Percentiles rank a stretch among this genome's conserved stretches.
These are phyloP conservation scores for Penicillium pulvis DNA, from an alignment of 495 filamentous ascomycete genomes.

Conservation along the genomic window DNA sequence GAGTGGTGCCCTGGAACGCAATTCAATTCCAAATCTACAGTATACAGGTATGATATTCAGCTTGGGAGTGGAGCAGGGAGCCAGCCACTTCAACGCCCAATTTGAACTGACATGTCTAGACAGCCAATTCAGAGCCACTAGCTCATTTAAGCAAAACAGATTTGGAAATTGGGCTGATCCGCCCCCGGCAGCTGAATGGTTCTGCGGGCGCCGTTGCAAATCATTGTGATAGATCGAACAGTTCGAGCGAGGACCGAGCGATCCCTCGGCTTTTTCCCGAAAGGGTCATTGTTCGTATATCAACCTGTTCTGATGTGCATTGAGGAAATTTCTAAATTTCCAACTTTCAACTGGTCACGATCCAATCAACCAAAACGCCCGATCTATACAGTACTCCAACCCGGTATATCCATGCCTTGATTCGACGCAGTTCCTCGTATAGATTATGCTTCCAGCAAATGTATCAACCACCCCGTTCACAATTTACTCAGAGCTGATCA, in stretches of 20 bases:
- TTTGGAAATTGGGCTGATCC: constrained; percentile 13
- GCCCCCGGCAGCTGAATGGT: constrained; percentile 6
- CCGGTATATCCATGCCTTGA: neutral
- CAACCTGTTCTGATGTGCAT: neutral
- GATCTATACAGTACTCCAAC: constrained; percentile 10
- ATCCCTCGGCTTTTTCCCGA: neutral
- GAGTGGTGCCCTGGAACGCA: neutral
- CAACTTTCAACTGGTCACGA: neutral
- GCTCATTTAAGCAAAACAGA: constrained; percentile 10
- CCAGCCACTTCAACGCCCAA: neutral
- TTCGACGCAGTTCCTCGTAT: constrained; percentile 2
- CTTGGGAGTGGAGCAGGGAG: neutral
- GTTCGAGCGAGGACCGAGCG: neutral
- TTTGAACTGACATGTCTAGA: neutral
- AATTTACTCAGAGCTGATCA: constrained; percentile 51
- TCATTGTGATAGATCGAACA: constrained; percentile 30
- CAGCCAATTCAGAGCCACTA: neutral
- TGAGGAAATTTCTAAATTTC: neutral
- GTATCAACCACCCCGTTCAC: neutral
- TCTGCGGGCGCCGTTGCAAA: constrained; percentile 25
- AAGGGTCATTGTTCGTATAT: neutral
- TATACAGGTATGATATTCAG: neutral
- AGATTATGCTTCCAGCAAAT: neutral
- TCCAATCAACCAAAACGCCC: constrained; percentile 10
- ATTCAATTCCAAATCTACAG: neutral